These are phyloP conservation scores for Didymellaceae sp. DNA, from an alignment of 2,329 filamentous ascomycete species.

Conservation along the genomic window DNA sequence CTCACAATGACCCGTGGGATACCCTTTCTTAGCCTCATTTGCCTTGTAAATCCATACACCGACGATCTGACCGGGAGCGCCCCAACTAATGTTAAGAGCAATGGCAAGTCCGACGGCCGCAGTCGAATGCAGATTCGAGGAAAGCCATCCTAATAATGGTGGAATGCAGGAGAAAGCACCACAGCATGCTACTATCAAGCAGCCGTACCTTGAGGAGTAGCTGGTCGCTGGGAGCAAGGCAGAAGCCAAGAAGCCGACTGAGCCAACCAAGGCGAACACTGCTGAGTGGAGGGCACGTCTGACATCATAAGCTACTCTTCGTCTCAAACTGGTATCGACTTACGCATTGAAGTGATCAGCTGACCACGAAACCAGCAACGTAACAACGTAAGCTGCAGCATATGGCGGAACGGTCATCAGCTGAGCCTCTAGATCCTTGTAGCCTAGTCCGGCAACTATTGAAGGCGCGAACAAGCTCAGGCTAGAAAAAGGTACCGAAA, in stretches of 20 bases:
- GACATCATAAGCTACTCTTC: not conserved
- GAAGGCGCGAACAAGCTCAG: constrained; percentile 68
- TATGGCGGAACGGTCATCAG: constrained; percentile 73
- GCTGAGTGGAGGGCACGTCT: constrained; percentile 60
- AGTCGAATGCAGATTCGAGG: constrained; percentile 70
- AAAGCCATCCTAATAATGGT: constrained; percentile 72
- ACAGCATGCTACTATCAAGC: constrained; percentile 70
- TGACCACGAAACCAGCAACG: constrained; percentile 34
- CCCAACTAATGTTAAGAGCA: constrained; percentile 72
- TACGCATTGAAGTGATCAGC: constrained; percentile 26
- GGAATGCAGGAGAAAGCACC: constrained; percentile 74
- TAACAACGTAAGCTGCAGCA: constrained; percentile 64
- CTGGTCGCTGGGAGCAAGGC: constrained; percentile 61
- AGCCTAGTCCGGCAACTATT: constrained; percentile 66
- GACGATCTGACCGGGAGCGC: constrained; percentile 72
- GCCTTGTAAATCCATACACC: constrained; percentile 76
- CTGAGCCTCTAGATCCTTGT: constrained; percentile 64
- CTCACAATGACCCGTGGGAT: constrained; percentile 75
- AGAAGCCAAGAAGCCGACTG: constrained; percentile 66
- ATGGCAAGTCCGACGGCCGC: constrained; percentile 72
- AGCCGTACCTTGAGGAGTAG: constrained; percentile 51
- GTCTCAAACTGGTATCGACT: not conserved
- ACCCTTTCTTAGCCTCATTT: constrained; percentile 65
- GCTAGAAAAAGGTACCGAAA: constrained; percentile 24
- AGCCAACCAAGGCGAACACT: constrained; percentile 50